Conservation (phyloP, 305 asterid genomes). For the Withania somnifera region DNA sequence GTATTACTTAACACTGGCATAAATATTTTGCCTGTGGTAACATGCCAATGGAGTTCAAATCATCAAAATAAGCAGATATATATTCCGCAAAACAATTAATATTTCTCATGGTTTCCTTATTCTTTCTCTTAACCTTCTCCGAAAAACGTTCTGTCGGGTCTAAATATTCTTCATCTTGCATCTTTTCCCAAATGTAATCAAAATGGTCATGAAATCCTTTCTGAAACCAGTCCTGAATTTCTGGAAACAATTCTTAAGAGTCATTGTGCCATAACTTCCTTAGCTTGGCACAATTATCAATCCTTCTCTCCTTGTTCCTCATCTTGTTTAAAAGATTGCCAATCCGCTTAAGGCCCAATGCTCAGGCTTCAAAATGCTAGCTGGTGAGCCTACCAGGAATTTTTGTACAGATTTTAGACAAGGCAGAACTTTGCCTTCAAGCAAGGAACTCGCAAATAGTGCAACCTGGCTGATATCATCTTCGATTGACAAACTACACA, state of each 20-base stretch:
- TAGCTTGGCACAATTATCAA: constrained; percentile 40
- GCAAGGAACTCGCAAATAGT: constrained; percentile 52
- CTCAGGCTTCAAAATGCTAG: constrained; percentile 61
- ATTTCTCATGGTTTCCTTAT: constrained; percentile 6
- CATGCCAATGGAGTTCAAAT: background rate
- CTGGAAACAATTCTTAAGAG: constrained; percentile 29
- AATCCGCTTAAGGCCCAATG: constrained; percentile 47
- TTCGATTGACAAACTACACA: constrained; percentile 41
- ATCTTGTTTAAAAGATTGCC: constrained; percentile 50
- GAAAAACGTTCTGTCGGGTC: constrained; percentile 27
- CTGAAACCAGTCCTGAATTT: constrained; percentile 52
- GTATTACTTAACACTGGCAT: background rate
- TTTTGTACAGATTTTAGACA: constrained; percentile 45
- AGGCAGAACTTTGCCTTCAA: constrained; percentile 66
- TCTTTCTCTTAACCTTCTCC: constrained; percentile 17
- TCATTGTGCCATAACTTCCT: constrained; percentile 40
- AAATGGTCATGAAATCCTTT: constrained; percentile 34
- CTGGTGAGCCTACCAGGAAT: constrained; percentile 56
- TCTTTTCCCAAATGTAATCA: constrained; percentile 39
- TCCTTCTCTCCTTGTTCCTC: constrained; percentile 24
- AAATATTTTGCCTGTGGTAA: background rate
- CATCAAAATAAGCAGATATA: background rate
- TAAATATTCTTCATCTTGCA: constrained; percentile 28
- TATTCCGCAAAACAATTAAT: background rate
- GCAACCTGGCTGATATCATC: constrained; percentile 34